Evolutionary conservation across 202 grass and related monocot species (phyloP), one percentile per base, ranked within the genome.

Genomic region (Dendrocalamus latiflorus): DNA sequence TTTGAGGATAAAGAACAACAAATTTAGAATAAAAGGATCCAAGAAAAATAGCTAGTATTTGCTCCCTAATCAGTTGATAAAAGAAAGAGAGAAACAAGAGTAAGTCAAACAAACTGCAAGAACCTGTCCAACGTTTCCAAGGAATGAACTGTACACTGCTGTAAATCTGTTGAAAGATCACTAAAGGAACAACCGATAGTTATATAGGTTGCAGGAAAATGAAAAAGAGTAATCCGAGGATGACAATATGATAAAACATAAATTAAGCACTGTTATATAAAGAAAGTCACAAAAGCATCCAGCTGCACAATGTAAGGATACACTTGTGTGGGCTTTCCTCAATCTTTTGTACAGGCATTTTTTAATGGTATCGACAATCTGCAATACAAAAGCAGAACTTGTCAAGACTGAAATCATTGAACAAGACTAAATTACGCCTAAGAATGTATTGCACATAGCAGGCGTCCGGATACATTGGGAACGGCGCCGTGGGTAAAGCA

Each of bases 91-190:
- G 18, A 47, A 65, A 67, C 13, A 68, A 17, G 71, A 85, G 58
- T 36, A 44, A 74, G 14, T 24, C 20, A 2, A 36, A 78, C 57
- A 26, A 26, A 56, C 42, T 33, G 44, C 74, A 85, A 65, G 13
- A 86, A 94, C 95, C 89, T 87, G 95, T 88, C 94, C 93, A 98
- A 87, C 93, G 95, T 86, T 86, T 93, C 95, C 93, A 98, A 81
- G 92, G 91, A 90, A 98, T 67, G 77, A 95, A 95, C 66, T 98
- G 92, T 47, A 94, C 89, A 36, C 86, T 89, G 66, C 93, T 98
- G 87, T 93, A 98, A 60, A 98, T 95, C 91, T 95, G 84, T 81
- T 55, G 11, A 53, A 75, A 89, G 55, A 82, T 49, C 56, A 86
- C 65, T 90, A 97, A 94, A n/a, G 84, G 87, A 30, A 82, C 21